Conservation (phyloP, 768 basidiomycete genomes). For the Crucibulum laeve region DNA sequence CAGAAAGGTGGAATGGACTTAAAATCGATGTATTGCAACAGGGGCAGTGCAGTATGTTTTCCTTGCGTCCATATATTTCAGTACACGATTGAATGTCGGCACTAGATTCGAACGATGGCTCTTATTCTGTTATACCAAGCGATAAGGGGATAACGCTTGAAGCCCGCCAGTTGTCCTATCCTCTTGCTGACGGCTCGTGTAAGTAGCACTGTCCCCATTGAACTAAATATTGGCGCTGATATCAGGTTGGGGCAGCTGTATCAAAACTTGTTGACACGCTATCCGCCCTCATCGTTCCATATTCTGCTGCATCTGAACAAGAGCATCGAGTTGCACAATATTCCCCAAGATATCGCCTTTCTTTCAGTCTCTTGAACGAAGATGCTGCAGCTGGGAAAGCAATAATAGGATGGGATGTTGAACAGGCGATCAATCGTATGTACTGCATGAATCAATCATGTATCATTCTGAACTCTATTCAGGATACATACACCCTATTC, state of each 20-base stretch:
- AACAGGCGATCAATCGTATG: conserved; percentile 59
- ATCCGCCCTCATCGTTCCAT: conserved; percentile 36
- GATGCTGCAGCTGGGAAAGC: conserved; percentile 66
- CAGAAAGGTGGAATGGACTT: conserved; percentile 38
- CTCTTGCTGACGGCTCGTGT: conserved; percentile 17
- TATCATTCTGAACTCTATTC: neutral
- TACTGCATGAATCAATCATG: conserved; percentile 5
- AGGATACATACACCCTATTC: conserved; percentile 72
- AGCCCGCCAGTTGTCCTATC: conserved; percentile 24
- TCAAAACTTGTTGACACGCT: conserved; percentile 22
- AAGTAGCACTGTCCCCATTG: conserved; percentile 4
- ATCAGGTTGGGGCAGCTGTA: conserved; percentile 7
- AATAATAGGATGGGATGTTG: conserved; percentile 70
- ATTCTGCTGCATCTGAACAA: conserved; percentile 33
- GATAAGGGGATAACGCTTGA: conserved; percentile 15
- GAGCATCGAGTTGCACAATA: conserved; percentile 64
- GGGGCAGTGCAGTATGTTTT: conserved; percentile 28
- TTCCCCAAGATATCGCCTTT: conserved; percentile 75
- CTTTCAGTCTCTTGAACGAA: conserved; percentile 93
- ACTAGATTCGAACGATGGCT: conserved; percentile 8
- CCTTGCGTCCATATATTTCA: neutral
- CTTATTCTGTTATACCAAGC: conserved; percentile 15
- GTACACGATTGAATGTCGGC: neutral
- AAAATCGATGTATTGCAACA: conserved; percentile 26
- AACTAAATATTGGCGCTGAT: neutral